Percentiles rank a stretch among this genome's conserved stretches.
Evolutionary conservation across 371 early-diverging fungal genomes (phyloP).

Genomic region (Syncephalastrum sp.): DNA sequence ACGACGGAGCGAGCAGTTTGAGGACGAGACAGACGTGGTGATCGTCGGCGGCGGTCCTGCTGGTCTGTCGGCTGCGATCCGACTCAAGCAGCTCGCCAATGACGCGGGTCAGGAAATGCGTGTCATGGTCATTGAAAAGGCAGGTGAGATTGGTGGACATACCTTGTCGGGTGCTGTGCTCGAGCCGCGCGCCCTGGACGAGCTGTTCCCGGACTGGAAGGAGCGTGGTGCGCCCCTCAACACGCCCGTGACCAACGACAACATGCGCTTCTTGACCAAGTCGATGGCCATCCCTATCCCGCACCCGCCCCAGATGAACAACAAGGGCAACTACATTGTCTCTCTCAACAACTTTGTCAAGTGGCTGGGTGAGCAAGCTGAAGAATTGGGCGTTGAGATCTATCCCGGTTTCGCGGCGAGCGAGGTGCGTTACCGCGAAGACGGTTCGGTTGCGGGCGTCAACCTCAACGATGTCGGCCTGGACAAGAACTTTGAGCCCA

Average conservation of each 20-base stretch:
- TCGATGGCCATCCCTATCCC: slow-evolving; percentile 86
- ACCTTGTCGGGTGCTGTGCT: slow-evolving; percentile 95
- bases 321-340: slow-evolving; percentile 96
- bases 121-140: slow-evolving; percentile 95
- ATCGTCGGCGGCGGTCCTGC: slow-evolving; percentile 97
- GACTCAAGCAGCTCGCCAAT: slow-evolving; percentile 86
- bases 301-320: slow-evolving; percentile 95
- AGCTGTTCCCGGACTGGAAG: slow-evolving; percentile 97
- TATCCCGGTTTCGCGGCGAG: slow-evolving; percentile 94
- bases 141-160: slow-evolving; percentile 93
- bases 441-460: slow-evolving; percentile 91
- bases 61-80: slow-evolving; percentile 94
- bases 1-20: slow-evolving; percentile 56
- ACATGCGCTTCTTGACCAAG: slow-evolving; percentile 84
- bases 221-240: slow-evolving; percentile 92
- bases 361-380: slow-evolving; percentile 98
- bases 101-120: slow-evolving; percentile 84
- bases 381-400: slow-evolving; percentile 94
- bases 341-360: slow-evolving; percentile 89
- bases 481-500: slow-evolving; percentile 86
- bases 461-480: slow-evolving; percentile 96
- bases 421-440: slow-evolving; percentile 87
- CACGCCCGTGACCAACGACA: slow-evolving; percentile 84
- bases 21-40: slow-evolving; percentile 93
- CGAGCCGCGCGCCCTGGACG: slow-evolving; percentile 90